Base-by-base conservation (phyloP, 306 rosid species). In the Alnus rubra region DNA sequence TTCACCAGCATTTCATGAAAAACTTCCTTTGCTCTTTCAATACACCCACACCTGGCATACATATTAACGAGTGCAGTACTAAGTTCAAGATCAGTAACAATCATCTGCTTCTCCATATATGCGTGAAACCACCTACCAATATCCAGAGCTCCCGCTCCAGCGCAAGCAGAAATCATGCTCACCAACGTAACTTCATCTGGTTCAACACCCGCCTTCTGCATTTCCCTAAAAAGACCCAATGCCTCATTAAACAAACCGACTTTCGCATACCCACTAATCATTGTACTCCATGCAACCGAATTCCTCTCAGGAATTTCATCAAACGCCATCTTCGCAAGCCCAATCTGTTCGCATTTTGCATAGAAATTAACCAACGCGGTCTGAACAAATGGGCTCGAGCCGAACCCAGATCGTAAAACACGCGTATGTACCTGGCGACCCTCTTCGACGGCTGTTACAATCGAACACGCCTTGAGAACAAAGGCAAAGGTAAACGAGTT, bases 1-100 rank as follows among this genome's bases (percentile, higher is more conserved):
- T 73, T 82, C 74, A 72, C 71, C n/a, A 71, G 74, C 78, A 82
- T 76, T 45, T 73, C 19, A 7, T 3, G 7, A 74, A 82, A 82
- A 35, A 82, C 68, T 60, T 73, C 18, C 54, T 82, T 77, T 5
- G 85, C 85, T 51, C 52, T 77, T 51, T 76, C 81, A 53, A 81
- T 71, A n/a, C 56, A 81, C 4, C 84, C 84, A 2, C 81, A 81
- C 65, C 71, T 81, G 37, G 81, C 81, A 62, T 76, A 81, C 84
- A 81, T 81, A 63, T 81, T 58, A 9, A 81, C 30, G 54, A 81
- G 84, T 71, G 81, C 78, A 42, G 84, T 81, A 15, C 65, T 39
- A 48, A 82, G 75, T 81, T 73, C 85, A 35, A 82, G 78, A 72
- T 82, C 79, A 65, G 54, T 73, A 3, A 53, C 68, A 67, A 77